Conservation (phyloP, 139 green algal species). For the Monoraphidium neglectum region DNA sequence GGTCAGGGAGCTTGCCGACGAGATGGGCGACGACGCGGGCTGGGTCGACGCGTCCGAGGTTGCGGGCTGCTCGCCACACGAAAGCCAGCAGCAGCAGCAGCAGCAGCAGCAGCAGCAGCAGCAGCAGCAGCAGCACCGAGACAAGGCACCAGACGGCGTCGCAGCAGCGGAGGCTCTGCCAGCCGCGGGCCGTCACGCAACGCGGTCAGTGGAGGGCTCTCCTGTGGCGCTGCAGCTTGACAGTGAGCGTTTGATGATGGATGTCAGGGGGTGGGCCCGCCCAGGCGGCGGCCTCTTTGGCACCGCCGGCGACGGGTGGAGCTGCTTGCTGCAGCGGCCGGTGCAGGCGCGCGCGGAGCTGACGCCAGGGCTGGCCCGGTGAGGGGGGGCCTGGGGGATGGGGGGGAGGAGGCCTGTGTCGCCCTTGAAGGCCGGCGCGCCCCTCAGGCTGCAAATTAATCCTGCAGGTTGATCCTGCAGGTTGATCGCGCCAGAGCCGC, state of each 20-base stretch:
- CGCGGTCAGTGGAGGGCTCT: background rate
- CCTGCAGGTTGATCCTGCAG: background rate
- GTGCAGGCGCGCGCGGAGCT: conserved; percentile 23
- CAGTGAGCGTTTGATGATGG: conserved; percentile 10
- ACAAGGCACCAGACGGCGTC: background rate
- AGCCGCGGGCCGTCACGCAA: no score
- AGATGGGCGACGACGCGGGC: conserved; percentile 22
- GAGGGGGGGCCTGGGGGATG: background rate
- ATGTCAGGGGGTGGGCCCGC: conserved; percentile 28
- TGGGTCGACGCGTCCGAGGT: background rate
- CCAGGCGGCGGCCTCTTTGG: background rate
- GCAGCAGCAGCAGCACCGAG: conserved; percentile 1
- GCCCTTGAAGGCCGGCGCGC: no score
- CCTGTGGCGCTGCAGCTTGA: conserved; percentile 1
- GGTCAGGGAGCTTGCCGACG: conserved; percentile 22
- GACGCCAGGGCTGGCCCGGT: conserved; percentile 34
- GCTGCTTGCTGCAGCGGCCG: conserved; percentile 38
- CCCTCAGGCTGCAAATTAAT: no score
- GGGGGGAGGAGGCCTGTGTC: no score
- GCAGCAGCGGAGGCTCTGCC: background rate
- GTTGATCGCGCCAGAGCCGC: background rate
- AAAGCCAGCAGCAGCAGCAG: conserved; percentile 1
- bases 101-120: conserved; percentile 13
- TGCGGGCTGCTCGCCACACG: background rate
- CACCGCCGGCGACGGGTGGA: no score